Conservation (phyloP, 257 asterid species). For the Primulina huaijiensis region DNA sequence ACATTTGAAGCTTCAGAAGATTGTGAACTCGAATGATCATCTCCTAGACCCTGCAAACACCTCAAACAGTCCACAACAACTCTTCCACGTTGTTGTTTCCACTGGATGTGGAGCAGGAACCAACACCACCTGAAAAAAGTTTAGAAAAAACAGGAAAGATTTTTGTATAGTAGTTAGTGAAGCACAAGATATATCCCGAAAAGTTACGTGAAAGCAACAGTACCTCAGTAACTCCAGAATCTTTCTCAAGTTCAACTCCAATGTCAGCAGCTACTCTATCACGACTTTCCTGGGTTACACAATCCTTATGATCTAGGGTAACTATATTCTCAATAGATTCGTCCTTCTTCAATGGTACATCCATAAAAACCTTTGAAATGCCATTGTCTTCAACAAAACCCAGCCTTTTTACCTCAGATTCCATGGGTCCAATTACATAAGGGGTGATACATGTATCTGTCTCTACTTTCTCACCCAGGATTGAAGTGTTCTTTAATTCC, state of each 20-base stretch:
- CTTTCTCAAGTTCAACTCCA: conserved; percentile 21
- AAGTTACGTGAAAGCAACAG: neutral
- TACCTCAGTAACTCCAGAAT: conserved; percentile 48
- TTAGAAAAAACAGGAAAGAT: neutral
- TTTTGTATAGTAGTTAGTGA: neutral
- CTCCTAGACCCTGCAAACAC: conserved; percentile 48
- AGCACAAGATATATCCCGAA: neutral
- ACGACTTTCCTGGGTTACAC: conserved; percentile 26
- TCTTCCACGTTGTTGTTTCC: conserved; percentile 47
- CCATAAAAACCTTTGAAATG: conserved; percentile 19
- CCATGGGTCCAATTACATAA: conserved; percentile 17
- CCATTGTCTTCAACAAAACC: conserved; percentile 20
- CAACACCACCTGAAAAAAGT: conserved; percentile 37
- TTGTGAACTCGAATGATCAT: conserved; percentile 40
- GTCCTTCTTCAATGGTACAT: conserved; percentile 20
- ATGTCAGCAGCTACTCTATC: conserved; percentile 22
- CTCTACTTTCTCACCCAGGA: conserved; percentile 22
- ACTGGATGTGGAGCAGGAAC: conserved; percentile 32
- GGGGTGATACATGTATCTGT: conserved; percentile 12
- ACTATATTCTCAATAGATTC: conserved; percentile 23
- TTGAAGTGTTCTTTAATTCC: conserved; percentile 24
- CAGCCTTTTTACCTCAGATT: conserved; percentile 29
- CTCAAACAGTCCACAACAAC: conserved; percentile 75
- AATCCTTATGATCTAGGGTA: conserved; percentile 24
- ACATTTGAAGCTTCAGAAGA: neutral